Conservation (phyloP, 73 alveolate genomes). For the Paramecium primaurelia region DNA sequence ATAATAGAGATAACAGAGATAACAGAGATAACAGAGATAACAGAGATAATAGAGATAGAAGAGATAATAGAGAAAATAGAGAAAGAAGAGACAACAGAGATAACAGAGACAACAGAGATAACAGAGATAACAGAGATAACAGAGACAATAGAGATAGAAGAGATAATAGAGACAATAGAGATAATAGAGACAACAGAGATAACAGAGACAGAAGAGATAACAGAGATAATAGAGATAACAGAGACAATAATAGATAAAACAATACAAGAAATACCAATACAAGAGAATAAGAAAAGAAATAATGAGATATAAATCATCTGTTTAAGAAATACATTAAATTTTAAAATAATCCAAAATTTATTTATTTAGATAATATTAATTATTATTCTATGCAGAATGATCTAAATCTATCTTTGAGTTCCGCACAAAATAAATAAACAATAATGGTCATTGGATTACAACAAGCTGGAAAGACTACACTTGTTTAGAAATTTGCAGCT, state of each 20-base stretch:
- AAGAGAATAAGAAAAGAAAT: background rate
- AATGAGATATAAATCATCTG: background rate
- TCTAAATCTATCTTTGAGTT: background rate
- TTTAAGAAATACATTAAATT: background rate
- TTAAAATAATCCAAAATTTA: background rate
- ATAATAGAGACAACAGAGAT: background rate
- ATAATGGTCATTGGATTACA: background rate
- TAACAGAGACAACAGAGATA: slow-evolving; percentile 2
- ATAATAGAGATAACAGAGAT: background rate
- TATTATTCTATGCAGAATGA: background rate
- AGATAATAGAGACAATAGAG: background rate
- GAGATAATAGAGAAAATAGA: background rate
- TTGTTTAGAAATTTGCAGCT: background rate
- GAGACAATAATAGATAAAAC: background rate
- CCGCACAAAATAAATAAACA: background rate
- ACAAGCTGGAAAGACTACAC: slow-evolving; percentile 4
- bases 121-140: slow-evolving; percentile 31
- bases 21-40: background rate
- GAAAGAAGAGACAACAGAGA: background rate
- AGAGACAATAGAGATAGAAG: background rate
- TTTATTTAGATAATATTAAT: background rate
- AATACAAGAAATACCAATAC: background rate
- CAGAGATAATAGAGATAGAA: background rate
- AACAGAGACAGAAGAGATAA: background rate
- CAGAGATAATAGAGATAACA: background rate